Evolutionary conservation across 441 rosid species (phyloP), one percentile per base, ranked within the genome.

Genomic region (Melastoma candidum): DNA sequence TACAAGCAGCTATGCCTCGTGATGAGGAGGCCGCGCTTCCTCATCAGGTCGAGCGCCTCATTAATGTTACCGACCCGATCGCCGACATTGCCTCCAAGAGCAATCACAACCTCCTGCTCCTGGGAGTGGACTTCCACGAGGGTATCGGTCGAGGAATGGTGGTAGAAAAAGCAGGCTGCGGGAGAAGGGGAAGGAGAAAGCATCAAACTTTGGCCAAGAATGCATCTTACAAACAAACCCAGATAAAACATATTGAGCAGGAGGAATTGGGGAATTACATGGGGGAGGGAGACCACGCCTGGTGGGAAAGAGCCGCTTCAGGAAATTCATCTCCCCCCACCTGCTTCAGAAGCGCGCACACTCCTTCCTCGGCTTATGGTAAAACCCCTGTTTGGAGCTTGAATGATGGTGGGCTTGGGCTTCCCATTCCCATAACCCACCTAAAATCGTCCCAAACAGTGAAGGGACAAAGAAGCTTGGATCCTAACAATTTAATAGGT

Each of bases 11-110:
- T 83, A 53, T 93, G 97, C 51, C 88, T 80, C 0, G 70, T 78
- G 50, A 93, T 64, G 46, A 56, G 22, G 58, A 93, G 62, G 59
- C 96, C 96, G 0, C 66, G 69, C 63, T 63, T 65, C 64, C 72
- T 84, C 99, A 89, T 81, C 64, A 74, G 54, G 27, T 51, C 61
- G 65, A 88, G 71, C 7, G 96, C 96, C 57, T 84, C 74, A 27
- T 71, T 74, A 63, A 89, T 88, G 55, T 82, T 83, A 47, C 56
- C 57, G 69, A 88, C 62, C 56, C 97, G 71, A 63, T 93, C 72
- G 29, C 99, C 99, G 24, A 93, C 79, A 73, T 93, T 88, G 68
- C 99, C 83, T 66, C 97, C 99, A 12, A 93, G 32, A 58, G 99
- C 99, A 64, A 89, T 93, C 63, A 81, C 82, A 12, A 89, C 85